Evolutionary conservation across 306 rosid species (phyloP).

Genomic region (Arachis stenosperma): DNA sequence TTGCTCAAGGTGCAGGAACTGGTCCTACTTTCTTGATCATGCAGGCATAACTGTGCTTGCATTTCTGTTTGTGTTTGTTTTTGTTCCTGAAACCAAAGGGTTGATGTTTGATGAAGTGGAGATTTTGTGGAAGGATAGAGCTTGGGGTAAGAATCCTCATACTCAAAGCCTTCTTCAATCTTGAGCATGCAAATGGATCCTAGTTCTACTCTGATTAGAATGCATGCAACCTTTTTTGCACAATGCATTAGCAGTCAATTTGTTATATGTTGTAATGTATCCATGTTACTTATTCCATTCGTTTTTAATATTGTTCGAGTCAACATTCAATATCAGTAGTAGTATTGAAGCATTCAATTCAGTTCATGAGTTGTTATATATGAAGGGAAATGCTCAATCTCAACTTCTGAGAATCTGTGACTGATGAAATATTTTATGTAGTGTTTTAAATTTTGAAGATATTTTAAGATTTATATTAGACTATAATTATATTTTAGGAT

Average conservation of each 20-base stretch:
- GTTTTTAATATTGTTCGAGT: too few species aligned
- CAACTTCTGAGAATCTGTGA: too few species aligned
- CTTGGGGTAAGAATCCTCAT: conserved; percentile 57
- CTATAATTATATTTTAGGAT: too few species aligned
- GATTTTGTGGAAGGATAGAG: conserved; percentile 80
- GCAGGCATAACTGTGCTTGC: conserved; percentile 69
- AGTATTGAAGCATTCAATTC: too few species aligned
- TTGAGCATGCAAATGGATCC: conserved; percentile 31
- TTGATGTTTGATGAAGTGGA: conserved; percentile 93
- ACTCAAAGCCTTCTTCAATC: conserved; percentile 56
- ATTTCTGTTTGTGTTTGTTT: conserved; percentile 57
- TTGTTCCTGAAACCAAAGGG: conserved; percentile 88
- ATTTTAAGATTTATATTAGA: too few species aligned
- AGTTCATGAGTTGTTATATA: too few species aligned
- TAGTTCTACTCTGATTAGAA: not conserved
- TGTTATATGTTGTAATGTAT: too few species aligned
- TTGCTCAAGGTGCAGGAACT: conserved; percentile 69
- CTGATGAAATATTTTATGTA: too few species aligned
- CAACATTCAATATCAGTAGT: too few species aligned
- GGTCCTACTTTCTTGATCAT: conserved; percentile 76
- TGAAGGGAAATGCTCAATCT: too few species aligned
- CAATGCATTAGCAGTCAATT: not conserved
- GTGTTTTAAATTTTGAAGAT: too few species aligned
- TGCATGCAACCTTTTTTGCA: not conserved
- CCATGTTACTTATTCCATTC: too few species aligned